phyloP scores from a whole-genome alignment of 2,329 filamentous ascomycete genomes.

The Verticillium tricorpus region DNA sequence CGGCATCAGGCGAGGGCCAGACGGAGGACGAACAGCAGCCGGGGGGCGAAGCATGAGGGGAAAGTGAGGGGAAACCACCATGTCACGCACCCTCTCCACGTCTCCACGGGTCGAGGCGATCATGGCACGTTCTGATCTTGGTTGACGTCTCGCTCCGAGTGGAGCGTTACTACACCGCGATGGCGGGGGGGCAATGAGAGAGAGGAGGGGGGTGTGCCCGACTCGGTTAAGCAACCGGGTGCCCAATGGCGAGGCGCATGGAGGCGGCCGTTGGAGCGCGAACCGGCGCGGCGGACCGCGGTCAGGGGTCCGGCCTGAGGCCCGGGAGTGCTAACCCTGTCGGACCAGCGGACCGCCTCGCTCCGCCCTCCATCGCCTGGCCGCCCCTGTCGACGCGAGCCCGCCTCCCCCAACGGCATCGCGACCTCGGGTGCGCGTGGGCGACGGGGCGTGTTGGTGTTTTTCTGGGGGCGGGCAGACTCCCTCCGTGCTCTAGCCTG shows the following conservation, averaged over 20 bases:
- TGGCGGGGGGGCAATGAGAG: neutral
- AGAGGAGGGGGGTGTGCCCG: neutral
- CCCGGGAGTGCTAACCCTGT: constrained; percentile 3
- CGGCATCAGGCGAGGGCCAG: neutral
- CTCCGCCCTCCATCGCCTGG: constrained; percentile 3
- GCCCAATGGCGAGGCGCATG: neutral
- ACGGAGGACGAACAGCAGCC: neutral
- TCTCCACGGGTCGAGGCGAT: neutral
- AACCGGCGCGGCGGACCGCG: constrained; percentile 4
- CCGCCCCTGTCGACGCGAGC: neutral
- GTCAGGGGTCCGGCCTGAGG: neutral
- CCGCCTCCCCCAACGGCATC: too few relatives aligned
- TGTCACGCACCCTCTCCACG: neutral
- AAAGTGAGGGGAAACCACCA: neutral
- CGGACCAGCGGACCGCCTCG: neutral
- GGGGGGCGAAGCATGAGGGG: neutral
- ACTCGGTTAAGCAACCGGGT: neutral
- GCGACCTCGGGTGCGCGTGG: neutral
- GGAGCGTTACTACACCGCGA: neutral
- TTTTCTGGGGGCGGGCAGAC: neutral
- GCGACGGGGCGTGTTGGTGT: neutral
- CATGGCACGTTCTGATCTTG: neutral
- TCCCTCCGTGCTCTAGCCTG: neutral
- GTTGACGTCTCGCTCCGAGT: neutral
- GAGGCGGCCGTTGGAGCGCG: neutral